Conservation (phyloP, 495 filamentous ascomycete species). For the Diplogelasinospora grovesii region DNA sequence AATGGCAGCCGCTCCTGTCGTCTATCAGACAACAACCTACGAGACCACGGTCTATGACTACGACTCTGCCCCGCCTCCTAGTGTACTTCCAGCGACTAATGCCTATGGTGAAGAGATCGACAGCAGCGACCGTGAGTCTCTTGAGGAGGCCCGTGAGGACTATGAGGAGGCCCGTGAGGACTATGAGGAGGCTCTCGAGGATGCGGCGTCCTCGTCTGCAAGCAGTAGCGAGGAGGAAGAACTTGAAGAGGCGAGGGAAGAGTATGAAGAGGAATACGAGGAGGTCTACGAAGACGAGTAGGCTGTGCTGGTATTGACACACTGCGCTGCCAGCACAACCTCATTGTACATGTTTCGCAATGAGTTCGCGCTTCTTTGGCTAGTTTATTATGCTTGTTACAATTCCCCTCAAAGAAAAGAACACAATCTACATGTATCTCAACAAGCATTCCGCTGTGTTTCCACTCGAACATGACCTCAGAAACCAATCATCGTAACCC, state of each 20-base stretch:
- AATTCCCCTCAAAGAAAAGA: too few species aligned
- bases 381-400: too few species aligned
- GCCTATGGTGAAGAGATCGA: conserved; percentile 32
- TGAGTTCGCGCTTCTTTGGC: too few species aligned
- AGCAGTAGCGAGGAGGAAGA: conserved; percentile 39
- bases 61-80: conserved; percentile 18
- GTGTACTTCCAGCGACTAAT: conserved; percentile 18
- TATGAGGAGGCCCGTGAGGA: conserved; percentile 33
- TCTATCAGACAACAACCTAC: too few species aligned
- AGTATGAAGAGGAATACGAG: conserved; percentile 44
- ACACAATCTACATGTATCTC: too few species aligned
- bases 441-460: too few species aligned
- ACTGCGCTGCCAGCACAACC: background rate
- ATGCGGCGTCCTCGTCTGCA: conserved; percentile 26
- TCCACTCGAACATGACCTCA: too few species aligned
- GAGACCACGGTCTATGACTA: conserved; percentile 24
- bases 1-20: conserved; percentile 4
- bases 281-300: conserved; percentile 40
- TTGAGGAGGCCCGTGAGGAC: conserved; percentile 29
- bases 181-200: conserved; percentile 34
- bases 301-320: background rate
- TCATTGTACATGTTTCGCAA: too few species aligned
- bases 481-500: too few species aligned
- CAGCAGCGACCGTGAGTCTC: conserved; percentile 33
- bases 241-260: conserved; percentile 37